Conservation (phyloP, 768 basidiomycete species). For the Russula abietina region DNA sequence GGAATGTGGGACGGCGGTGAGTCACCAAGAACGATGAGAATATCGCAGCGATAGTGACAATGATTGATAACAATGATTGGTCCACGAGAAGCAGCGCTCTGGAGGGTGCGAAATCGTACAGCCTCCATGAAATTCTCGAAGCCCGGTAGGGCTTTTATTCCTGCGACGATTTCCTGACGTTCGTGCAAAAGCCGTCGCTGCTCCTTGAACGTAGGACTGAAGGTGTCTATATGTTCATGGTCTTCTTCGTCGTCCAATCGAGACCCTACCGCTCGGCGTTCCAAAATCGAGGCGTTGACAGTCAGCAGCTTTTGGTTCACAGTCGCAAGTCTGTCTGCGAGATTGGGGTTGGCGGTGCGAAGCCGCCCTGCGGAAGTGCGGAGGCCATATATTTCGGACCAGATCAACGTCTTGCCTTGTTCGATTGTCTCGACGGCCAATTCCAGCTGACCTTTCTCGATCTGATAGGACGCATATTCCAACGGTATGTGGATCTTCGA, state of each 20-base stretch:
- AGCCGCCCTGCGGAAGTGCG: neutral
- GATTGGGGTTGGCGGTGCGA: neutral
- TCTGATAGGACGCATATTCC: constrained; percentile 2
- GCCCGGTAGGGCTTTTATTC: neutral
- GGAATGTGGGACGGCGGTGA: neutral
- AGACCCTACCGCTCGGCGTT: neutral
- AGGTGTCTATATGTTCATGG: neutral
- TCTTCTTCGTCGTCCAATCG: neutral
- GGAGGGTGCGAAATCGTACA: neutral
- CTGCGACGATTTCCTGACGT: neutral
- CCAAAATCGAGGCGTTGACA: neutral
- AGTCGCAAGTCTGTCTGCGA: neutral
- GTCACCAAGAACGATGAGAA: neutral
- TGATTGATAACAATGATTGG: constrained; percentile 11
- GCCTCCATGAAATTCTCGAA: constrained; percentile 5
- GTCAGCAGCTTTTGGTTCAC: neutral
- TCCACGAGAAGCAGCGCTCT: neutral
- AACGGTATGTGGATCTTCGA: neutral
- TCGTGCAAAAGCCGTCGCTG: neutral
- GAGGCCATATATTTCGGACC: constrained; percentile 12
- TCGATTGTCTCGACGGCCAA: constrained; percentile 11
- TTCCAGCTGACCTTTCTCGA: neutral
- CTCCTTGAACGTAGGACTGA: neutral
- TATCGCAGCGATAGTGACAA: neutral
- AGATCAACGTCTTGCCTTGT: constrained; percentile 3